These are phyloP conservation scores for Mrakia gelida DNA, from an alignment of 768 basidiomycete species.

Conservation along the genomic window DNA sequence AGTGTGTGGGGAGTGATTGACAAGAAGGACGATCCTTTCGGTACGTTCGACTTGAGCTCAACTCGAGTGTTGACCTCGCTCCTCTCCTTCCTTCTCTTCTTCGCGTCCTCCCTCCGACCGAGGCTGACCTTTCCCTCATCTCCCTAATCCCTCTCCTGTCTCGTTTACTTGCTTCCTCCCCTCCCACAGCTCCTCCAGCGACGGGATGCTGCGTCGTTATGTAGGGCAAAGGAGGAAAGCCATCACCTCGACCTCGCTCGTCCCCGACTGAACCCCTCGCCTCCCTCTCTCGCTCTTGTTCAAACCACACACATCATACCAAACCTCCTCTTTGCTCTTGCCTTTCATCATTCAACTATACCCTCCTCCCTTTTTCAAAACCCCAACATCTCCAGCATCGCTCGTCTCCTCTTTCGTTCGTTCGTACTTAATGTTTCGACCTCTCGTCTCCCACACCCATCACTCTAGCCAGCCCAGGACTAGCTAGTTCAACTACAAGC, in stretches of 20 bases:
- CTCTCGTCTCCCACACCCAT: no score
- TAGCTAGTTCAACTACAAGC: no score
- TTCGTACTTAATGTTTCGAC: not conserved
- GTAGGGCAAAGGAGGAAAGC: not conserved
- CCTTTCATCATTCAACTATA: not conserved
- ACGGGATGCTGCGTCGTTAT: conserved; percentile 21
- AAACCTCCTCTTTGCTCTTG: not conserved
- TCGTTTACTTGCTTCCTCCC: not conserved
- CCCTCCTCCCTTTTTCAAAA: conserved; percentile 2
- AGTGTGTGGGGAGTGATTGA: conserved; percentile 96
- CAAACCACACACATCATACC: not conserved
- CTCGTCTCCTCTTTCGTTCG: not conserved
- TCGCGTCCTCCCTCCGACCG: no score
- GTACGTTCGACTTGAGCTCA: conserved; percentile 9
- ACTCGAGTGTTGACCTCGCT: not conserved
- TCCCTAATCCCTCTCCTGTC: not conserved
- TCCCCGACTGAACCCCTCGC: not conserved
- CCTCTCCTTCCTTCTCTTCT: no score
- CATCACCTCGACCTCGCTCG: not conserved
- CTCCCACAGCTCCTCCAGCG: conserved; percentile 12
- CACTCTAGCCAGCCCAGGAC: no score
- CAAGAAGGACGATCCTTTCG: conserved; percentile 84
- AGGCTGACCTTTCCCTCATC: no score
- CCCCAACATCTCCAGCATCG: not conserved
- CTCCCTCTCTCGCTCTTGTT: not conserved